Evolutionary conservation across 2,329 filamentous ascomycete species (phyloP), one percentile per base, ranked within the genome.

Genomic region (Piedraia hortae): DNA sequence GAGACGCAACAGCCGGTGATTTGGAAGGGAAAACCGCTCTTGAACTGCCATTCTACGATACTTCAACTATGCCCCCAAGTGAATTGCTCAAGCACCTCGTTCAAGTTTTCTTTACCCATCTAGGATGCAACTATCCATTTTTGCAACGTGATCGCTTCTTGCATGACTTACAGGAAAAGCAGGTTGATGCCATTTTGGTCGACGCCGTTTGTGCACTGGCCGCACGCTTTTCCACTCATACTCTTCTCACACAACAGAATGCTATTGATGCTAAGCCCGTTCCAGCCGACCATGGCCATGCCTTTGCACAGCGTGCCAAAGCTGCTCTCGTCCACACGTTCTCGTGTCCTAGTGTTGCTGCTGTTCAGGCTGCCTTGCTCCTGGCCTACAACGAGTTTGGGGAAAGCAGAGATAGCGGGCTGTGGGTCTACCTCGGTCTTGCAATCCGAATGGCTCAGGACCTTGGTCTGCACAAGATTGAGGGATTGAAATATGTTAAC

Each of bases 341-440:
- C 30, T 62, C 73, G 1, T 85, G 71, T 28, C 77, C 77, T 0
- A 77, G 68, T 2, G 66, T 88, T 1, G 70, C 71, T 12, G 75
- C 74, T 6, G 73, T 85, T 0, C 78, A 89, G 35, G 74, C 77
- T 1, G 78, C 70, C 21, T 46, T 89, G 6, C 48, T 90, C 13
- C 61, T 90, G 46, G 77, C 75, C 0, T 89, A 89, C 37, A 75
- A 88, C 32, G 70, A 80, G 19, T 89, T 90, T 33, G 78, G 77
- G 1, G 72, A 73, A 6, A 74, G 75, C 31, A 73, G 80, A 34
- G 78, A 89, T 37, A 88, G 75, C 40, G 74, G 75, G 0, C 45
- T 90, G 4, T 90, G 78, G 77, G 88, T 89, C 75, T 89, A 88
- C 38, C 53, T 89, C 1, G 78, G 77, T 0, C 67, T 82, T 22